A percentile compares a stretch with the other conserved stretches of the same genome.
These are phyloP conservation scores for Naganishia antarctica DNA, from an alignment of 768 basidiomycete genomes.

Conservation along the genomic window DNA sequence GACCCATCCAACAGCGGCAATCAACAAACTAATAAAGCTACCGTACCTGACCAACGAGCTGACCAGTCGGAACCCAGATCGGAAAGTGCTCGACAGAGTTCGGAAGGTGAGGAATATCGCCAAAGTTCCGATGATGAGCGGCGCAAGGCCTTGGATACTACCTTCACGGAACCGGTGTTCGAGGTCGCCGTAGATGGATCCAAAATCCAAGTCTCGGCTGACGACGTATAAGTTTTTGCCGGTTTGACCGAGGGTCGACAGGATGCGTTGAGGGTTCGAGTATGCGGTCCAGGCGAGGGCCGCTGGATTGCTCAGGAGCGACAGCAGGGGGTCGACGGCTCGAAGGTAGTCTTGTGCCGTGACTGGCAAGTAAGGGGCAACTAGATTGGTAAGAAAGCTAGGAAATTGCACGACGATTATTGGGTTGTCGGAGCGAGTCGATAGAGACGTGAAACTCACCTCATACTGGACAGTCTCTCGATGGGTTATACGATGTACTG, in stretches of 20 bases:
- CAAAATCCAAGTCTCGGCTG: conserved; percentile 13
- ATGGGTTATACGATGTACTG: too few species aligned
- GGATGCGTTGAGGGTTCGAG: conserved; percentile 23
- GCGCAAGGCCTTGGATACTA: background rate
- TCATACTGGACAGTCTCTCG: background rate
- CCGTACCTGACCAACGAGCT: conserved; percentile 22
- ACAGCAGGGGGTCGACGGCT: conserved; percentile 22
- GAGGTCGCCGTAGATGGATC: conserved; percentile 6
- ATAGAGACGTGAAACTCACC: background rate
- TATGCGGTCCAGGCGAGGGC: conserved; percentile 24
- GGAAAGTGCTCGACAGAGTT: conserved; percentile 19
- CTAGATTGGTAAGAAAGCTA: conserved; percentile 21
- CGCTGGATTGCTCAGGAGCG: conserved; percentile 22
- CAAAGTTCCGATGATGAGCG: conserved; percentile 17
- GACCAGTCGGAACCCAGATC: conserved; percentile 9
- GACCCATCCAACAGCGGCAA: conserved; percentile 18
- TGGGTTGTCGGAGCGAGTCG: background rate
- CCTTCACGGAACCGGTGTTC: background rate
- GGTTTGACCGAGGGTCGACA: conserved; percentile 21
- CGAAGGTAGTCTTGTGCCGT: conserved; percentile 22
- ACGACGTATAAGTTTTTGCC: conserved; percentile 20
- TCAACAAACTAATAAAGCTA: conserved; percentile 10
- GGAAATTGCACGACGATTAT: too few species aligned
- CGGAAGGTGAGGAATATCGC: conserved; percentile 20
- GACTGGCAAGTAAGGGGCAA: conserved; percentile 20